Percentiles rank a stretch among this genome's conserved stretches.
Conservation (phyloP, 129 eudicot genomes). For the Chrysanthemum lavandulifolium region DNA sequence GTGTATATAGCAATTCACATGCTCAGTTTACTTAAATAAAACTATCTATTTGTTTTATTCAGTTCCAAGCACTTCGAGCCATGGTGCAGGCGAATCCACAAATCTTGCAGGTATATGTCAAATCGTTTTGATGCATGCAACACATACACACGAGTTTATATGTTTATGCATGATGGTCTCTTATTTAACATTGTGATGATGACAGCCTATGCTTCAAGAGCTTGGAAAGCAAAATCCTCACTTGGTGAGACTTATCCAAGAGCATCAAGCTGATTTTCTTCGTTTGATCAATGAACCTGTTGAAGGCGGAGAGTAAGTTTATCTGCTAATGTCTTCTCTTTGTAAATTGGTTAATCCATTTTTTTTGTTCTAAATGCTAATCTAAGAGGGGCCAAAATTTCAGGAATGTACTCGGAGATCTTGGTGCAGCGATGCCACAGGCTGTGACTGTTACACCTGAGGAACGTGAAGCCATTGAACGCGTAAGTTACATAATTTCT, state of each 20-base stretch:
- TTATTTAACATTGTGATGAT: constrained; percentile 17
- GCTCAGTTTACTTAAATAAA: not conserved
- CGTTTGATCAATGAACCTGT: constrained; percentile 84
- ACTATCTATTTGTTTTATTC: constrained; percentile 3
- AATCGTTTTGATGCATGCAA: not conserved
- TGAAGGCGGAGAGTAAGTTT: constrained; percentile 80
- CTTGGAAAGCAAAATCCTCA: constrained; percentile 92
- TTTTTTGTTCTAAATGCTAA: not conserved
- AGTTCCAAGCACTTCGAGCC: constrained; percentile 94
- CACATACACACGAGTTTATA: not conserved
- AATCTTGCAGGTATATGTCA: constrained; percentile 73
- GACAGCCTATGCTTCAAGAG: constrained; percentile 97
- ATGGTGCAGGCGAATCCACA: constrained; percentile 98
- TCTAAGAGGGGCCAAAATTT: constrained; percentile 1
- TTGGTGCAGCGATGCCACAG: constrained; percentile 76
- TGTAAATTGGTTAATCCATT: not conserved
- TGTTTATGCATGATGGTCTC: not conserved
- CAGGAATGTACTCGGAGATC: constrained; percentile 69
- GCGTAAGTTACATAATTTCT: constrained; percentile 41
- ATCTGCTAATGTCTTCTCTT: not conserved
- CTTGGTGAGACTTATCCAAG: constrained; percentile 77
- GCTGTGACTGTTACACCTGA: constrained; percentile 75
- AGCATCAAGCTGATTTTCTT: constrained; percentile 89
- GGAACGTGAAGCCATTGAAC: constrained; percentile 91
- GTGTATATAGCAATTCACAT: not conserved